Percentiles rank a stretch among this genome's conserved stretches.
phyloP scores from a whole-genome alignment of 495 filamentous ascomycete genomes.

The Elaphomyces granulatus region DNA sequence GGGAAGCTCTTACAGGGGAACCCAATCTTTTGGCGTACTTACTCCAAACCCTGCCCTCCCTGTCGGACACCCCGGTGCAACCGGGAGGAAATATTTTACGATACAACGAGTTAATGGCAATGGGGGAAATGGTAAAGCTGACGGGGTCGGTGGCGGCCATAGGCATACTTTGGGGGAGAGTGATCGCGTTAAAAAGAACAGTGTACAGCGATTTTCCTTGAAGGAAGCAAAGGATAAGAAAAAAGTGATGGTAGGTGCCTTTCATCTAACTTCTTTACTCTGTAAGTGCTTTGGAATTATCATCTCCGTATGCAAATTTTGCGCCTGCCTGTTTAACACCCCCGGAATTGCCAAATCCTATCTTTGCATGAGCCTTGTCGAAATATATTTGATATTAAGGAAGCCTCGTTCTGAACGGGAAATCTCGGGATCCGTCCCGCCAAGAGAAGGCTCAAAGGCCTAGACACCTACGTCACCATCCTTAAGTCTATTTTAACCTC shows the following conservation, averaged over 20 bases:
- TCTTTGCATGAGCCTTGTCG: too few relatives aligned
- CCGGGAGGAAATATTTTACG: constrained; percentile 48
- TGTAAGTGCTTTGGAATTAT: too few relatives aligned
- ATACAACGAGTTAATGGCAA: constrained; percentile 68
- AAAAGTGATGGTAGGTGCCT: constrained; percentile 47
- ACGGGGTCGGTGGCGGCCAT: constrained; percentile 51
- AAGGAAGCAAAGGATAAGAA: constrained; percentile 55
- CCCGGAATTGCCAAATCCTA: too few relatives aligned
- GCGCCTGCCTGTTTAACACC: too few relatives aligned
- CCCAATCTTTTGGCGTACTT: constrained; percentile 27
- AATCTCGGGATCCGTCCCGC: too few relatives aligned
- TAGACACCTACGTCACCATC: constrained; percentile 4
- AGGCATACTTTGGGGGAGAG: constrained; percentile 65
- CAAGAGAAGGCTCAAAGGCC: constrained; percentile 1
- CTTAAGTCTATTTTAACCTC: too few relatives aligned
- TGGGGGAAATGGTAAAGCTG: constrained; percentile 57
- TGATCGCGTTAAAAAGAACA: constrained; percentile 78
- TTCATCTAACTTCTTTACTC: too few relatives aligned
- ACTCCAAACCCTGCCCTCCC: constrained; percentile 22
- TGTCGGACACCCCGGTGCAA: constrained; percentile 29
- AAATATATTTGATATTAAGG: too few relatives aligned
- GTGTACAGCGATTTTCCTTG: constrained; percentile 50
- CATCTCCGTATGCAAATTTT: too few relatives aligned
- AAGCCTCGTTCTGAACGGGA: too few relatives aligned
- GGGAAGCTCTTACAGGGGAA: neutral